A percentile compares a stretch with the other conserved stretches of the same genome.
Conservation (phyloP, 495 filamentous ascomycete genomes). For the Penicillium herquei region DNA sequence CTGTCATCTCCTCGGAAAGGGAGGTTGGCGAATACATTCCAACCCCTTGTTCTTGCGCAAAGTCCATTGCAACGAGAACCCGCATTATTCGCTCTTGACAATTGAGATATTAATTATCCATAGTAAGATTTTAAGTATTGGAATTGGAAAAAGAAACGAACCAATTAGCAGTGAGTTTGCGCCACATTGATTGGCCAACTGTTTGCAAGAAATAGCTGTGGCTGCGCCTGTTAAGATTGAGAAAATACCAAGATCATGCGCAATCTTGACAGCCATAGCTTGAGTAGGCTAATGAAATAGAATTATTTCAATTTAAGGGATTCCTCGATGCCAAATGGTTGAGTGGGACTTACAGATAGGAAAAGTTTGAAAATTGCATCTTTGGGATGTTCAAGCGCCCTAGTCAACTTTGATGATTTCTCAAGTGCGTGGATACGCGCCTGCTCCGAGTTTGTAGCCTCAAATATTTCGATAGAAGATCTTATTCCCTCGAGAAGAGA, state of each 20-base stretch:
- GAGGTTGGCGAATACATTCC: constrained; percentile 13
- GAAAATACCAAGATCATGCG: constrained; percentile 19
- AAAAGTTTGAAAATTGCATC: constrained; percentile 20
- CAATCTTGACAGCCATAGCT: constrained; percentile 23
- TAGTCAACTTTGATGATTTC: constrained; percentile 5
- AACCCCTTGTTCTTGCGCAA: constrained; percentile 10
- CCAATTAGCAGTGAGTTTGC: constrained; percentile 15
- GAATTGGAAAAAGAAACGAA: constrained; percentile 6
- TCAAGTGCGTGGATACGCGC: constrained; percentile 5
- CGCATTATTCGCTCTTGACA: constrained; percentile 25
- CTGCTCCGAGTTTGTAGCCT: background rate
- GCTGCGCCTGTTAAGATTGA: constrained; percentile 1
- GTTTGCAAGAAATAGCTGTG: background rate
- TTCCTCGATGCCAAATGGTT: background rate
- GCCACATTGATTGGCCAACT: constrained; percentile 9
- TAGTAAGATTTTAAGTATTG: no score
- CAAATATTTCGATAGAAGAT: background rate
- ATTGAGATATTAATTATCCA: no score
- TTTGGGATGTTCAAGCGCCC: constrained; percentile 16
- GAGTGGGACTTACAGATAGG: constrained; percentile 10
- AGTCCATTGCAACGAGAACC: constrained; percentile 12
- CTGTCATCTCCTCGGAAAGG: constrained; percentile 17
- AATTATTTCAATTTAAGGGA: background rate
- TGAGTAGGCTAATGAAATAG: constrained; percentile 11
- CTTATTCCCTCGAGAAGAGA: background rate